Evolutionary conservation across 768 basidiomycete genomes (phyloP), one percentile per base, ranked within the genome.

Genomic region (Pisolithus sp.): DNA sequence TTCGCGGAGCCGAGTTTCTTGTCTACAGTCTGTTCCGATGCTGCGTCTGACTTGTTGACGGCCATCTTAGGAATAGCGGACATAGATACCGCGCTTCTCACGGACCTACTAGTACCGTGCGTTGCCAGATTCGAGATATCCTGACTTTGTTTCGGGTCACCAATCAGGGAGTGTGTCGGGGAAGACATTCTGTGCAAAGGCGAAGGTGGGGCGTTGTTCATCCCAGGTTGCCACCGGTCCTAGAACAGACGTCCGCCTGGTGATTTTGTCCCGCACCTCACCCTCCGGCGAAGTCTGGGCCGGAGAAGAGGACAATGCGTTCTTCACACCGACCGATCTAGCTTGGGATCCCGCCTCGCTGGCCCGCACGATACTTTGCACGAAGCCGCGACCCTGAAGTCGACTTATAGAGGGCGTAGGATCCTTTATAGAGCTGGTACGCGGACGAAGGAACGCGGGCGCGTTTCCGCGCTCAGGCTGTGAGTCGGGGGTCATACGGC

Each of bases 351-450:
- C 58, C 9, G 54, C 51, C 53, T 80, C 76, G 5, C 80, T 88
- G 44, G 76, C 83, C 66, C 85, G 83, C 31, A 93, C 85, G 72
- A 89, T 82, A 55, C 77, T 88, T 66, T 88, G 85, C 2, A 93
- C 90, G 62, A 93, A 91, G 4, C 90, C 90, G 38, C 90, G 82
- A 18, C 90, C 90, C 60, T 91, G 83, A 17, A 93, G 68, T 53
- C 89, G 73, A 54, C 86, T 91, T 30, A 92, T 79, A 63, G 87
- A 90, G 0, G 90, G 90, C 2, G 88, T 89, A 4, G 79, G 79
- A 42, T 89, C 88, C 63, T 90, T 91, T 48, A 74, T 65, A 4
- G 75, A 62, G 8, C 79, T 69, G 2, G 73, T 70, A 10, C 62
- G 63, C 9, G 47, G 59, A 42, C 79, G 82, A 24, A 83, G 69